phyloP scores from a whole-genome alignment of 2,329 filamentous ascomycete genomes.

The Nannizziopsis arthrosporioides region DNA sequence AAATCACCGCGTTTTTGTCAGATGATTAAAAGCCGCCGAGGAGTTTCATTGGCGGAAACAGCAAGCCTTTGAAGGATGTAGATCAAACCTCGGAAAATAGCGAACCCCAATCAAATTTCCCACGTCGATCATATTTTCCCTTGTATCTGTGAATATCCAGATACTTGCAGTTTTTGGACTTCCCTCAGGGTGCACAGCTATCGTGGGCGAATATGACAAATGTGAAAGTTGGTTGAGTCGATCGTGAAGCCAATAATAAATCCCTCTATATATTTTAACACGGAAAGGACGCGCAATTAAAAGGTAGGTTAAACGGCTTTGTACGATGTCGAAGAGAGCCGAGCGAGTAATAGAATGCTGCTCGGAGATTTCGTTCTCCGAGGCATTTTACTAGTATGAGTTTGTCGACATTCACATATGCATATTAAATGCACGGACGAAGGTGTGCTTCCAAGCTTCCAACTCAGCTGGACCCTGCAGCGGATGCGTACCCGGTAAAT shows the following conservation, averaged over 20 bases:
- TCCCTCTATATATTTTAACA: background rate
- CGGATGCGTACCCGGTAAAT: too few species aligned
- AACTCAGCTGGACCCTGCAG: too few species aligned
- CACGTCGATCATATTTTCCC: background rate
- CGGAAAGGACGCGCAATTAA: background rate
- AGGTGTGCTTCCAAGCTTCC: too few species aligned
- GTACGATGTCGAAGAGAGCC: background rate
- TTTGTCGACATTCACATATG: too few species aligned
- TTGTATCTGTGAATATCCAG: background rate
- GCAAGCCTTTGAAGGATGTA: background rate
- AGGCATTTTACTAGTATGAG: too few species aligned
- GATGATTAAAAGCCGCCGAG: background rate
- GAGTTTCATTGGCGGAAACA: constrained; percentile 1
- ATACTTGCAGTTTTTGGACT: background rate
- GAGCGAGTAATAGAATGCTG: background rate
- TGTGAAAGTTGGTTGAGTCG: background rate
- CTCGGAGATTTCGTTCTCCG: too few species aligned
- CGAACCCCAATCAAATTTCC: background rate
- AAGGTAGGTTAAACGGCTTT: constrained; percentile 1
- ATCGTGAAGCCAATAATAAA: constrained; percentile 2
- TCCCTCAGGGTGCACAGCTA: background rate
- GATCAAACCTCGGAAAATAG: too few species aligned
- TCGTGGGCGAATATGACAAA: constrained; percentile 4
- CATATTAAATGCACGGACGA: too few species aligned
- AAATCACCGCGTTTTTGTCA: background rate